Evolutionary conservation across 371 early-diverging fungal species (phyloP), one percentile per base, ranked within the genome.

Genomic region (Mortierella sp.): DNA sequence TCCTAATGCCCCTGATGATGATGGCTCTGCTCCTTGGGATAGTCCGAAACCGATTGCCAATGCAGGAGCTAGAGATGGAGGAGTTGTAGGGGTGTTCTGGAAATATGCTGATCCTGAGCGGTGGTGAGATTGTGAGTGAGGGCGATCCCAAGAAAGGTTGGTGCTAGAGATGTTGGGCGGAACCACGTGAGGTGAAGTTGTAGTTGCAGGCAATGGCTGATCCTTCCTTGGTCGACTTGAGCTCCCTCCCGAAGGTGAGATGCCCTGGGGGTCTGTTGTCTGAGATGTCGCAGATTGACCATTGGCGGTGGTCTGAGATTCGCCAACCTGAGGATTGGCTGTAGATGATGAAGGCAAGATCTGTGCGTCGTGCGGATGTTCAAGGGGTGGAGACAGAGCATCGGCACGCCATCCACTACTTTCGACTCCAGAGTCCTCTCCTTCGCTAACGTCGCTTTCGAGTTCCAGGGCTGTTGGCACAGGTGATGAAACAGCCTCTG

Each of bases 391-490:
- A 24, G 65, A 66, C 18, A 35, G n/a, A 37, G 26, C 54, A 1
- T 26, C 57, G 24, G 64, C 65, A 14, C 32, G 54, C 75, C 75
- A 71, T 6, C 65, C 71, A 35, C 37, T 67, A 39, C 65, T 74
- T 43, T 74, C 80, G 3, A 74, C 68, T 14, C 72, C 80, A 47
- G 80, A 74, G 26, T 79, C 80, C 28, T 79, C 80, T 6, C 71
- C 75, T 12, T 71, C 80, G 43, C 80, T 79, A 43, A 39, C 18
- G n/a, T 70, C 64, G n/a, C 59, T 52, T 5, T 22, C 28, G 14
- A 64, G 26, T 9, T 69, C 78, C 3, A 49, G 58, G 11, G 18
- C 49, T 12, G 22, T 20, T 3, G 43, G 9, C 1, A 10, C 6
- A 5, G 52, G 62, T 16, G 67, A 60, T 12, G 39, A n/a, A 3